Conservation (phyloP, 169 alveolate species). For the Besnoitia besnoiti region DNA sequence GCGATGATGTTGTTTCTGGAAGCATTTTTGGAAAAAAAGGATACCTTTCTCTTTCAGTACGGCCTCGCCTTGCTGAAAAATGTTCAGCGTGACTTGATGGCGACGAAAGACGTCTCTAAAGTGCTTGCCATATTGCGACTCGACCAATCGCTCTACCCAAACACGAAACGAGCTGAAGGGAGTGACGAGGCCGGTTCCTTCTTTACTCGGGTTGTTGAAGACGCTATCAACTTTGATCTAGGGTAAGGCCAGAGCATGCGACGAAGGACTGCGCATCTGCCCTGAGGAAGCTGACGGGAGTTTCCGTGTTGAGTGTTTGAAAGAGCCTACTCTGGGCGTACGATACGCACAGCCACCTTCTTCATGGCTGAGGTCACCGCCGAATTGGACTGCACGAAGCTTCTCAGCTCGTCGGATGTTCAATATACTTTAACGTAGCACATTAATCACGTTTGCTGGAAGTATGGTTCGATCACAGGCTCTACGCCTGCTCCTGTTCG, state of each 20-base stretch:
- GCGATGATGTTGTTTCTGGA: constrained; percentile 72
- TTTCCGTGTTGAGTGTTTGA: too few relatives aligned
- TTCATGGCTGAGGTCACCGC: too few relatives aligned
- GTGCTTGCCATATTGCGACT: constrained; percentile 73
- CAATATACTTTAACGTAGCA: too few relatives aligned
- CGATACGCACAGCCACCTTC: too few relatives aligned
- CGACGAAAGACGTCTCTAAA: constrained; percentile 72
- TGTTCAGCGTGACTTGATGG: constrained; percentile 65
- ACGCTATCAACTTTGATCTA: constrained; percentile 64
- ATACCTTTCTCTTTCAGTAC: constrained; percentile 69
- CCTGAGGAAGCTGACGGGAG: too few relatives aligned
- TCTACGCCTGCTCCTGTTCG: too few relatives aligned
- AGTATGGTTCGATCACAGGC: too few relatives aligned
- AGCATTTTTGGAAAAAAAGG: constrained; percentile 67
- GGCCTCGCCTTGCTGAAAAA: constrained; percentile 70
- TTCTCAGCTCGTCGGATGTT: too few relatives aligned
- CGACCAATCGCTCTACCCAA: constrained; percentile 70
- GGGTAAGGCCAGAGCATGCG: constrained; percentile 43
- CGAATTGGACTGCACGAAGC: too few relatives aligned
- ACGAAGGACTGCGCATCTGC: not conserved
- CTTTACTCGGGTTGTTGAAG: constrained; percentile 69
- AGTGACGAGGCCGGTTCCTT: constrained; percentile 68
- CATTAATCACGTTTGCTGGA: too few relatives aligned
- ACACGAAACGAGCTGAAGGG: constrained; percentile 38
- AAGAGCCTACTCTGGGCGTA: too few relatives aligned